phyloP scores from a whole-genome alignment of 2,329 filamentous ascomycete species.

The Calycina herbarum region DNA sequence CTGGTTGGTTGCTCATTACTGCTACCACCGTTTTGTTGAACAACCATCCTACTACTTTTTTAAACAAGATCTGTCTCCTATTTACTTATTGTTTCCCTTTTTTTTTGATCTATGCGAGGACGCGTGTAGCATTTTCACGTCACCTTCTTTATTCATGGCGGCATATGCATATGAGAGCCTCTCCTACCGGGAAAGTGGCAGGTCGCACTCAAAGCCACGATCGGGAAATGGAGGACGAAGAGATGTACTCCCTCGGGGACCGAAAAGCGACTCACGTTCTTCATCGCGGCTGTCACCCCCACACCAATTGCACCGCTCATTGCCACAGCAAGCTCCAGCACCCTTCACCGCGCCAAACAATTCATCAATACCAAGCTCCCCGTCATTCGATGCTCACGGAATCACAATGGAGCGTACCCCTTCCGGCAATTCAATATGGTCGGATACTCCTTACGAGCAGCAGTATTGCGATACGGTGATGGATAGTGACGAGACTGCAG shows the following conservation, averaged over 20 bases:
- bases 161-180: constrained; percentile 18
- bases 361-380: constrained; percentile 13
- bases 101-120: constrained; percentile 14
- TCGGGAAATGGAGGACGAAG: constrained; percentile 17
- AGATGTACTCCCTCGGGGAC: constrained; percentile 19
- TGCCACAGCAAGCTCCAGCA: constrained; percentile 18
- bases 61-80: constrained; percentile 6
- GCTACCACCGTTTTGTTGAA: constrained; percentile 3
- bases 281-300: constrained; percentile 19
- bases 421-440: constrained; percentile 36
- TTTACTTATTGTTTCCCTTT: constrained; percentile 14
- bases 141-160: constrained; percentile 26
- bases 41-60: not conserved
- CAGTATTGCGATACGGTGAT: constrained; percentile 23
- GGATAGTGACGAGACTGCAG: constrained; percentile 27
- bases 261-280: constrained; percentile 21
- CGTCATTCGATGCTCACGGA: constrained; percentile 18
- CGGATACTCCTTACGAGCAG: constrained; percentile 29
- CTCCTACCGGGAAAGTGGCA: constrained; percentile 24
- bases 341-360: constrained; percentile 19
- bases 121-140: constrained; percentile 16
- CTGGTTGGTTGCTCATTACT: not conserved
- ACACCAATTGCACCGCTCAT: constrained; percentile 16
- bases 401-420: constrained; percentile 36
- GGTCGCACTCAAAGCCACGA: constrained; percentile 13